Conservation (phyloP, 129 eudicot genomes). For the Apium graveolens region DNA sequence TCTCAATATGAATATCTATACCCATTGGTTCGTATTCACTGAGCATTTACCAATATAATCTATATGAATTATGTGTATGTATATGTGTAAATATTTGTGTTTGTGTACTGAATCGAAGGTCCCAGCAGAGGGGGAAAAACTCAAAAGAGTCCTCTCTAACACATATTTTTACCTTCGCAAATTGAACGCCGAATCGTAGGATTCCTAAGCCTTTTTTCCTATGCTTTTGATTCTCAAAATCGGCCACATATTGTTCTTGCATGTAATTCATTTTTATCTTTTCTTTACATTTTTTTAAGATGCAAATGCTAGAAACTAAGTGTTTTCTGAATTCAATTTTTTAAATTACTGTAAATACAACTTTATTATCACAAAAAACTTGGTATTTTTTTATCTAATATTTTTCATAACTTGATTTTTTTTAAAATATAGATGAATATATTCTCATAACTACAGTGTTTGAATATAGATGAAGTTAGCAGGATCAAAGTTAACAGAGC, state of each 20-base stretch:
- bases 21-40: conserved; percentile 13
- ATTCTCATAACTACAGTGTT: too few species aligned
- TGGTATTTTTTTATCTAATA: too few species aligned
- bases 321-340: too few species aligned
- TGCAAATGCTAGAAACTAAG: too few species aligned
- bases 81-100: too few species aligned
- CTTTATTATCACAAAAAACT: too few species aligned
- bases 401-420: too few species aligned
- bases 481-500: too few species aligned
- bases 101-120: conserved; percentile 4
- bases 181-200: conserved; percentile 52
- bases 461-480: too few species aligned
- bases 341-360: too few species aligned
- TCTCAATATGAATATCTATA: neutral
- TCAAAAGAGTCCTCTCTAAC: conserved; percentile 1
- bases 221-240: conserved; percentile 49
- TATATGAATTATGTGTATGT: neutral
- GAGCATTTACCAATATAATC: neutral
- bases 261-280: neutral
- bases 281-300: too few species aligned
- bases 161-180: conserved; percentile 48
- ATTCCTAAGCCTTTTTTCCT: conserved; percentile 19
- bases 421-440: too few species aligned
- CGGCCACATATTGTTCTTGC: conserved; percentile 32
- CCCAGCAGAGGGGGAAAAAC: conserved; percentile 6